Conservation (phyloP, 2,329 filamentous ascomycete genomes). For the Lasiodiplodia gonubiensis region DNA sequence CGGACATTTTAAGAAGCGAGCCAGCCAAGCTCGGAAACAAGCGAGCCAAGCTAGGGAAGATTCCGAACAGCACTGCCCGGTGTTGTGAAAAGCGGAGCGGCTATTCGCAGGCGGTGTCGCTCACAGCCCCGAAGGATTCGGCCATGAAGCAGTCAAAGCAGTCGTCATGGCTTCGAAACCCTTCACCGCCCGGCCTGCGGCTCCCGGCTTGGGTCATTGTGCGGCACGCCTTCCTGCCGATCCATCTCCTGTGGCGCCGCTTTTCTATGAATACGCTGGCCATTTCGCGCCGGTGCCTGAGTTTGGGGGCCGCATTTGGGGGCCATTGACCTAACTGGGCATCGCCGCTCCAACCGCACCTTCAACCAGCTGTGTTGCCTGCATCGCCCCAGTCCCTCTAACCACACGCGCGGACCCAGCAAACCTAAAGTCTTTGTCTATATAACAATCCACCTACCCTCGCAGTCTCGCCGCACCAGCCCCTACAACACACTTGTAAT, state of each 20-base stretch:
- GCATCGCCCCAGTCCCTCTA: neutral
- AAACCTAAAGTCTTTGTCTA: neutral
- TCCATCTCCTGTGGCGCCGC: neutral
- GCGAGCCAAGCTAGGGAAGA: neutral
- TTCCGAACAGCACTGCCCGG: neutral
- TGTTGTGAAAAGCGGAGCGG: neutral
- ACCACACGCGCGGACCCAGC: neutral
- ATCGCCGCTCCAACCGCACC: neutral
- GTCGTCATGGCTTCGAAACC: neutral
- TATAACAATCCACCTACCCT: neutral
- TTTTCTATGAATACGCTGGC: neutral
- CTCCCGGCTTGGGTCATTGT: neutral
- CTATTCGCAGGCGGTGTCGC: neutral
- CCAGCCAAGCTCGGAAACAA: neutral
- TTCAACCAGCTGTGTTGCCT: neutral
- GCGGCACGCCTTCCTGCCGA: neutral
- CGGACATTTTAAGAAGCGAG: neutral
- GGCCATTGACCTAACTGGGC: conserved; percentile 13
- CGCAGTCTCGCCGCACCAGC: neutral
- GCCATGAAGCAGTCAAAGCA: neutral
- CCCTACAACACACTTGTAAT: neutral
- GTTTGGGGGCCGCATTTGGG: conserved; percentile 3
- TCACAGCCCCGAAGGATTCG: conserved; percentile 11
- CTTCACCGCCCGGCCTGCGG: conserved; percentile 15
- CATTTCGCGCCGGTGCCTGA: conserved; percentile 11